Evolutionary conservation across 1,284 basidiomycete species (phyloP), one percentile per base, ranked within the genome.

Genomic region (Tilletia indica): DNA sequence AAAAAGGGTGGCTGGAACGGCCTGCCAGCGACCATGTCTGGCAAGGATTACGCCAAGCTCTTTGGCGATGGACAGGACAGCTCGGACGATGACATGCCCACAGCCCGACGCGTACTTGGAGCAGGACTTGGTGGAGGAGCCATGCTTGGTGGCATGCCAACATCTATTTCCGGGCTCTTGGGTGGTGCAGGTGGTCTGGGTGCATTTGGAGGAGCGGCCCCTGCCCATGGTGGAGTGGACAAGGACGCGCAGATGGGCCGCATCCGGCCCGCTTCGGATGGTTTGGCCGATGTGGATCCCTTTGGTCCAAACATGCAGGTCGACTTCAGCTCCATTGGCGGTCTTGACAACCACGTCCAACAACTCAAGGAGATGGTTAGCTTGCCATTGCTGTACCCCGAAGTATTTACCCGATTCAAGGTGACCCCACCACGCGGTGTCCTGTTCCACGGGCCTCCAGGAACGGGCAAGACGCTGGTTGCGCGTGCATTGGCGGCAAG

Each of bases 281-380:
- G 89, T 63, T 89, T 96, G n/a, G 96, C 97, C 11, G 97, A 99
- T 84, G 91, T 93, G 2, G 97, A 99, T 85, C 97, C 97, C 3
- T 88, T 99, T 11, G 94, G 95, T 21, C 92, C 97, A 6, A 94
- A 96, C 79, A 90, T 91, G 82, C 93, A 93, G 78, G 91, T 99
- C 31, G 94, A 94, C 0, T 99, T 99, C 83, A 92, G 95, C 81
- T 92, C 94, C 85, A 93, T 99, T n/a, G 97, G 97, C 47, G 97
- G 97, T 4, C 87, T 99, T 51, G 95, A 98, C 80, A 91, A 93
- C 71, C 96, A 99, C 82, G 97, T 99, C 76, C 94, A 97, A 82
- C 93, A 94, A 47, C 87, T 99, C 75, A 99, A 98, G 86, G 97
- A 99, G 84, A 99, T 99, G 97, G 97, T 97, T 0, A 88, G 96